These are phyloP conservation scores for Kluyveromyces siamensis DNA, from an alignment of 805 yeast genomes.

Conservation along the genomic window DNA sequence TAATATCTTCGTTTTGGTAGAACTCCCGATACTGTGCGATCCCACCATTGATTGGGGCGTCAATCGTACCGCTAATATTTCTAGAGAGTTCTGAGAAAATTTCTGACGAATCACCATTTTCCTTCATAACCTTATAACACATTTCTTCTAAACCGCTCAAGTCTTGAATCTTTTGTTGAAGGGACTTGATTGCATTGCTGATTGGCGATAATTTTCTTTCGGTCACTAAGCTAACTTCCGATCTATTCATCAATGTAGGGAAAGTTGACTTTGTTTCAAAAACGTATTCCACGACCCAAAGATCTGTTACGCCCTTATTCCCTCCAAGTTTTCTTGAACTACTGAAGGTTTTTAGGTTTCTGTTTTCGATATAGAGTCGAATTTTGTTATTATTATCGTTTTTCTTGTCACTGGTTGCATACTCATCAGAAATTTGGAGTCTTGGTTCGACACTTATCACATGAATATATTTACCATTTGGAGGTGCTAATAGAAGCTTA, in stretches of 20 bases:
- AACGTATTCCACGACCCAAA: constrained; percentile 85
- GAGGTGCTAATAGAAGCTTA: constrained; percentile 38
- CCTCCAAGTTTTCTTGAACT: constrained; percentile 67
- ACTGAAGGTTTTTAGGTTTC: constrained; percentile 61
- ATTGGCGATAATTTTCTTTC: constrained; percentile 66
- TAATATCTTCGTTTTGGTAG: constrained; percentile 34
- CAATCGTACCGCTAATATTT: constrained; percentile 75
- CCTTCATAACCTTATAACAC: constrained; percentile 43
- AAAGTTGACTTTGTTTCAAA: constrained; percentile 67
- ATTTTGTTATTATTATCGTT: constrained; percentile 43
- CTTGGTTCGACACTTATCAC: constrained; percentile 63
- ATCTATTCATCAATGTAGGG: constrained; percentile 83
- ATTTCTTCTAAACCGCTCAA: constrained; percentile 57
- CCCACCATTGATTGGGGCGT: constrained; percentile 90
- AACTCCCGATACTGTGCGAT: constrained; percentile 74
- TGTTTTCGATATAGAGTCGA: constrained; percentile 65
- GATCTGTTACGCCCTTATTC: constrained; percentile 55
- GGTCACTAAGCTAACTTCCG: constrained; percentile 48
- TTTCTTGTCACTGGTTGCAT: constrained; percentile 38
- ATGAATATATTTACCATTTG: constrained; percentile 65
- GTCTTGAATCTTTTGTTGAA: constrained; percentile 62
- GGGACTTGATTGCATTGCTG: constrained; percentile 66
- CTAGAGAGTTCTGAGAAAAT: constrained; percentile 59
- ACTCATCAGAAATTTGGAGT: constrained; percentile 23
- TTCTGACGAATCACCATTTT: constrained; percentile 39